phyloP scores from a whole-genome alignment of 768 basidiomycete species.

The Kwoniella dendrophila region DNA sequence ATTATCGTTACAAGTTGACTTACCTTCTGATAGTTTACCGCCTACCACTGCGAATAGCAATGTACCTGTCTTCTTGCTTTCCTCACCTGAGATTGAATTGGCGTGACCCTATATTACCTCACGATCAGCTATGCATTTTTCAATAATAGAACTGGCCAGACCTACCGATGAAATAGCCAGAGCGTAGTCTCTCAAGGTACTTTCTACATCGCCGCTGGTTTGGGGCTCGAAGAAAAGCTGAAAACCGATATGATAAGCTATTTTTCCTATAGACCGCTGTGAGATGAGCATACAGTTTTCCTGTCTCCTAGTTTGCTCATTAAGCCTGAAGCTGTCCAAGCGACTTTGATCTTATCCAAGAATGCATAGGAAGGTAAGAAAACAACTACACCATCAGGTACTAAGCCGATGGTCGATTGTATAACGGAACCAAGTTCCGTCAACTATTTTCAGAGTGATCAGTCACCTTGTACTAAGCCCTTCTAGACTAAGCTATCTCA shows the following conservation, averaged over 20 bases:
- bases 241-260: neutral
- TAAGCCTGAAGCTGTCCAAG: constrained; percentile 69
- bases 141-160: neutral
- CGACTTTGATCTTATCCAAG: constrained; percentile 66
- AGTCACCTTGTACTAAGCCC: too few relatives aligned
- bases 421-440: constrained; percentile 81
- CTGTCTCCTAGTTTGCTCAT: constrained; percentile 67
- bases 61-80: constrained; percentile 62
- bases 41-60: constrained; percentile 92
- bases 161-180: constrained; percentile 58
- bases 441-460: constrained; percentile 59
- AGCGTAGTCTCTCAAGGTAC: constrained; percentile 72
- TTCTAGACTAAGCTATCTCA: neutral
- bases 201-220: constrained; percentile 70
- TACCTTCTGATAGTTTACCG: constrained; percentile 90
- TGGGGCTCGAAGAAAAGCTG: constrained; percentile 91
- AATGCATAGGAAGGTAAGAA: constrained; percentile 93
- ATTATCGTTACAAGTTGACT: neutral
- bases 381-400: constrained; percentile 86
- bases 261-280: neutral
- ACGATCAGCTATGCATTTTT: neutral
- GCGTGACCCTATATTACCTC: neutral
- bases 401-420: constrained; percentile 72
- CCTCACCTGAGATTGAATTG: constrained; percentile 24
- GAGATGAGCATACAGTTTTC: constrained; percentile 66